phyloP scores from a whole-genome alignment of 2,329 filamentous ascomycete species.

The Sporothrix globosa region DNA sequence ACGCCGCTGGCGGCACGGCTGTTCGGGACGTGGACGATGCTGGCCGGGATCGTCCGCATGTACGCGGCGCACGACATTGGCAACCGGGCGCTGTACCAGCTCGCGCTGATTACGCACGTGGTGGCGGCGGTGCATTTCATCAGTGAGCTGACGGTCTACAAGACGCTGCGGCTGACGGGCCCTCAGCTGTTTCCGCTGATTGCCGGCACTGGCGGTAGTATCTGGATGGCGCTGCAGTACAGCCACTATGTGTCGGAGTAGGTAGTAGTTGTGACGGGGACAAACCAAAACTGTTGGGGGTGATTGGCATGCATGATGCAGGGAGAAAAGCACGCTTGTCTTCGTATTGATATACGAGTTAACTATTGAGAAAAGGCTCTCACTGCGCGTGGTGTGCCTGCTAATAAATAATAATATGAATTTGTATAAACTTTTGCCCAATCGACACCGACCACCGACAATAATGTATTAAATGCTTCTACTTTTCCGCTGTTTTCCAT shows the following conservation, averaged over 20 bases:
- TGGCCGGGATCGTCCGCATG: slow-evolving; percentile 74
- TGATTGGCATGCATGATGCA: no score
- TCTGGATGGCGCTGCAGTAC: slow-evolving; percentile 70
- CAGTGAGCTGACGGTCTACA: slow-evolving; percentile 79
- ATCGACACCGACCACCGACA: no score
- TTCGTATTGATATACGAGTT: no score
- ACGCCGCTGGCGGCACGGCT: slow-evolving; percentile 76
- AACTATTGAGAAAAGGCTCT: no score
- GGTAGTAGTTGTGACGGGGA: no score
- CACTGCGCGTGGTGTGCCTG: no score
- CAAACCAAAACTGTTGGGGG: no score
- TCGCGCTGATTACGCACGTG: slow-evolving; percentile 79
- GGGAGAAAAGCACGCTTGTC: no score
- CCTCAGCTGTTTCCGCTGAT: slow-evolving; percentile 61
- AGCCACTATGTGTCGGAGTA: slow-evolving; percentile 61
- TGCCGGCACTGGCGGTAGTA: slow-evolving; percentile 50
- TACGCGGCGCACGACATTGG: slow-evolving; percentile 84
- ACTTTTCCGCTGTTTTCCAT: background rate
- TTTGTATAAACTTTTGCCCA: no score
- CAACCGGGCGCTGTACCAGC: slow-evolving; percentile 72
- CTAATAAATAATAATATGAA: no score
- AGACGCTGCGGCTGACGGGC: slow-evolving; percentile 67
- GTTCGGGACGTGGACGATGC: slow-evolving; percentile 86
- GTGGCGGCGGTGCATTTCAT: slow-evolving; percentile 78
- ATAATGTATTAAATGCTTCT: no score